Evolutionary conservation across 352 stramenopile species (phyloP).

Genomic region (Globisporangium takayamanum): DNA sequence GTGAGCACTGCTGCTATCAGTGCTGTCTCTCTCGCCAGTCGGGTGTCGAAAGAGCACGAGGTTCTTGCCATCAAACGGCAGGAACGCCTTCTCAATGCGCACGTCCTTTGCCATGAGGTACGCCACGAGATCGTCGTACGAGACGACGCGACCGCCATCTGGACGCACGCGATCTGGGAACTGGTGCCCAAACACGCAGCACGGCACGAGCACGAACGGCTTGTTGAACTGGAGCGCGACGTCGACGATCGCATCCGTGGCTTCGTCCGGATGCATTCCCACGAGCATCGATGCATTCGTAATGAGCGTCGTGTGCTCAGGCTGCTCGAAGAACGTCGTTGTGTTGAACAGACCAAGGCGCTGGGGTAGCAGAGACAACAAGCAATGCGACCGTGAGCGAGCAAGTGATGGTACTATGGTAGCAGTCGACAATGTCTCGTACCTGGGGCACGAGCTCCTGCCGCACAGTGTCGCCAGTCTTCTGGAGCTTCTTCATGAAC

Average conservation of each 20-base stretch:
- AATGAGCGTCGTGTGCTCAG: slow-evolving; percentile 46
- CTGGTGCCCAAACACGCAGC: slow-evolving; percentile 91
- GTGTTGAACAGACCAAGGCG: slow-evolving; percentile 53
- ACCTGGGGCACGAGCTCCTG: slow-evolving; percentile 53
- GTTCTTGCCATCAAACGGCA: slow-evolving; percentile 83
- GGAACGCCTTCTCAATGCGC: slow-evolving; percentile 47
- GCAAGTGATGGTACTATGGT: neutral
- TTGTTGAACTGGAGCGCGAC: slow-evolving; percentile 86
- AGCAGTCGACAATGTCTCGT: neutral
- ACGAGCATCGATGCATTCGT: slow-evolving; percentile 76
- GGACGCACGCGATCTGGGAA: slow-evolving; percentile 71
- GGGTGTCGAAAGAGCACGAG: slow-evolving; percentile 57
- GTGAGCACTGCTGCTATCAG: neutral
- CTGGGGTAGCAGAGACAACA: slow-evolving; percentile 12
- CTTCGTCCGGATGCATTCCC: slow-evolving; percentile 94
- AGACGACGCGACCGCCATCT: slow-evolving; percentile 45
- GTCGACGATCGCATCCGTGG: slow-evolving; percentile 93
- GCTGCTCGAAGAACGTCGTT: slow-evolving; percentile 45
- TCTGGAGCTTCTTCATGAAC: slow-evolving; percentile 57
- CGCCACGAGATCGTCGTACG: slow-evolving; percentile 70
- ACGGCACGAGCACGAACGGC: slow-evolving; percentile 95
- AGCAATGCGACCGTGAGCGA: neutral
- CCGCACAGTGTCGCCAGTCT: slow-evolving; percentile 20
- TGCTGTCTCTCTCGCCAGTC: neutral
- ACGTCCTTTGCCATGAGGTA: slow-evolving; percentile 74